Evolutionary conservation across 495 filamentous ascomycete genomes (phyloP).

Genomic region (Talaromyces proteolyticus): DNA sequence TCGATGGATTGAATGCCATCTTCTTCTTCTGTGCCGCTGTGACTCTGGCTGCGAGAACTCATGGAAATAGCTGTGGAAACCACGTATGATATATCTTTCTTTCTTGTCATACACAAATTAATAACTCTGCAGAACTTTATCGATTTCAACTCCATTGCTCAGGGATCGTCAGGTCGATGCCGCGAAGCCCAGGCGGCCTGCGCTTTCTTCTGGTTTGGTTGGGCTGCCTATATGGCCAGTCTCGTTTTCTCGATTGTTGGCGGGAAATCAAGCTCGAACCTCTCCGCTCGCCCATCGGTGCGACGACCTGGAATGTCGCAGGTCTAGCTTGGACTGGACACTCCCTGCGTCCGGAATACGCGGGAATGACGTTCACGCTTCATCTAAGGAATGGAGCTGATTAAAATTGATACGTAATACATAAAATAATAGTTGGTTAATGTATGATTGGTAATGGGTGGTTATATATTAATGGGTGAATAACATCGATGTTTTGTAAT

Average conservation of each 20-base stretch:
- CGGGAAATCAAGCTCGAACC: conserved; percentile 27
- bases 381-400: too few species aligned
- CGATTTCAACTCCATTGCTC: conserved; percentile 50
- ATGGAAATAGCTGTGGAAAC: conserved; percentile 56
- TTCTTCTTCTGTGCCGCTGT: conserved; percentile 63
- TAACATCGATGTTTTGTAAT: too few species aligned
- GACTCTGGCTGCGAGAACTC: conserved; percentile 55
- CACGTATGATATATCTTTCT: conserved; percentile 35
- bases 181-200: conserved; percentile 61
- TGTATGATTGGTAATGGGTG: too few species aligned
- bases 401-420: too few species aligned
- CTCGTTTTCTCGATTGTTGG: conserved; percentile 44
- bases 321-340: not conserved
- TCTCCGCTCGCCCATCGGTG: conserved; percentile 17
- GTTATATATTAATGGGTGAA: too few species aligned
- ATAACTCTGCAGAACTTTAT: conserved; percentile 43
- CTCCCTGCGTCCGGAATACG: too few species aligned
- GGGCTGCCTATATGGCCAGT: conserved; percentile 52
- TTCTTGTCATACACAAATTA: not conserved
- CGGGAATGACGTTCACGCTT: too few species aligned
- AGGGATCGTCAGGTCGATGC: conserved; percentile 57
- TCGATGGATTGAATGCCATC: conserved; percentile 56
- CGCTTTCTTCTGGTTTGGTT: conserved; percentile 71
- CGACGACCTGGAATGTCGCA: conserved; percentile 8
- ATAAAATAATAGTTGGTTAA: too few species aligned